Base-by-base conservation (phyloP, 176 grass and related monocot genomes). In the Zoysia pacifica region DNA sequence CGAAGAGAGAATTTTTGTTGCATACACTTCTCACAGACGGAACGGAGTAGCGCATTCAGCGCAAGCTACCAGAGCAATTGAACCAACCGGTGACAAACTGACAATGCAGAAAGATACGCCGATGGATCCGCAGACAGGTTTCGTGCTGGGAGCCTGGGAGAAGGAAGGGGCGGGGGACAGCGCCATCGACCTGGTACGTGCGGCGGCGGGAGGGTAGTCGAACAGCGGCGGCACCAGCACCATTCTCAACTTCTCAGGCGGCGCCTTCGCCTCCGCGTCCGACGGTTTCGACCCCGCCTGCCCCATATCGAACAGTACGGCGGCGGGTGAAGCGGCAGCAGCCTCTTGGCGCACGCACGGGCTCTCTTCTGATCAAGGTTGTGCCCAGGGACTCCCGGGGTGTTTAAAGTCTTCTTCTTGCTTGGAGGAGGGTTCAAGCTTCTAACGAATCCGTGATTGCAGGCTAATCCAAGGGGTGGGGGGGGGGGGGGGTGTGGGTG, bases 151-250 rank as follows among this genome's bases (percentile, higher is more conserved):
- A 36, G 7, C n/a, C n/a, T n/a, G n/a, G n/a, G n/a, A n/a, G 9
- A 42, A 20, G 15, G 39, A 18, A 20, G 47, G 14, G 9, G 48
- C 0, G 18, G 18, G 41, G 16, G 38, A 42, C 14, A 11, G 6
- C 0, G 46, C 52, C 39, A 56, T 11, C 48, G 48, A 94, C 94
- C 94, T 97, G 80, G 91, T 94, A 80, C 91, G 94, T 63, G 87
- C 89, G 18, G 94, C 89, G 64, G 93, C 70, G 13, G 94, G 91
- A 70, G 94, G 94, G 89, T 94, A 97, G 55, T 94, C 94, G 80
- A 97, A 97, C 83, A 97, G 79, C 28, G 94, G 94, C 77, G 94
- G 91, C 69, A 97, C 94, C 39, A 97, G 83, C 81, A 97, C 94
- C 87, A 92, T 84, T 5, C 55, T 58, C 55, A 19, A 5, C 55